phyloP scores from a whole-genome alignment of 495 filamentous ascomycete species.

The Hyaloscypha bicolor region DNA sequence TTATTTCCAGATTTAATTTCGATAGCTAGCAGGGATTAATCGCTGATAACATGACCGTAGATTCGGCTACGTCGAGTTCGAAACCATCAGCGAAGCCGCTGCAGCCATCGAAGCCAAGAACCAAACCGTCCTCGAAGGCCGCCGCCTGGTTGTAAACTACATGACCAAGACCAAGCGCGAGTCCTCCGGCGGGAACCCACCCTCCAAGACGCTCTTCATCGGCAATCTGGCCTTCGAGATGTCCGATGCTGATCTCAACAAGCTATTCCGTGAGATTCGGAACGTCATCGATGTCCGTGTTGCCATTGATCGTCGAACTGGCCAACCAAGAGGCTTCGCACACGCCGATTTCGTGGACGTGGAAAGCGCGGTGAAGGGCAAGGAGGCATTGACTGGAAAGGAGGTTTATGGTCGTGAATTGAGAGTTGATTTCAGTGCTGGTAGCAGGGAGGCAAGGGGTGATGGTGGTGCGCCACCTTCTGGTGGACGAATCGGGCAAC shows the following conservation, averaged over 20 bases:
- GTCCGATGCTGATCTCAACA: conserved; percentile 83
- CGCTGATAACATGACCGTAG: neutral
- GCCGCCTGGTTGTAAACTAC: conserved; percentile 66
- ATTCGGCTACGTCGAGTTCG: conserved; percentile 72
- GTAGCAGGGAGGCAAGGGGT: neutral
- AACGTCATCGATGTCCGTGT: conserved; percentile 83
- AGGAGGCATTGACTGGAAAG: conserved; percentile 56
- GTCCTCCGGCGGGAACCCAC: conserved; percentile 36
- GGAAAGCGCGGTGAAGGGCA: conserved; percentile 59
- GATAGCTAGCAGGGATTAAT: conserved; percentile 1
- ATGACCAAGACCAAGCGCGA: conserved; percentile 14
- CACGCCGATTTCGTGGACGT: conserved; percentile 83
- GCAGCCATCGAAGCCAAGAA: conserved; percentile 67
- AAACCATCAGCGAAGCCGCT: conserved; percentile 52
- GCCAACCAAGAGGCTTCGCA: conserved; percentile 84
- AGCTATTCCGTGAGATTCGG: conserved; percentile 70
- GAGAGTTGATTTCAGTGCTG: conserved; percentile 62
- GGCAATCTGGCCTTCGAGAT: conserved; percentile 91
- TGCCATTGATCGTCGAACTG: conserved; percentile 85
- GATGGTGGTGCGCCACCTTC: neutral
- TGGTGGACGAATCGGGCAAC: neutral
- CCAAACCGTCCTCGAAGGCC: conserved; percentile 76
- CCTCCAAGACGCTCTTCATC: conserved; percentile 75
- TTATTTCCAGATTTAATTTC: neutral
- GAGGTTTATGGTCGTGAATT: conserved; percentile 67